These are phyloP conservation scores for Stellera chamaejasme DNA, from an alignment of 345 rosid genomes.

Conservation along the genomic window DNA sequence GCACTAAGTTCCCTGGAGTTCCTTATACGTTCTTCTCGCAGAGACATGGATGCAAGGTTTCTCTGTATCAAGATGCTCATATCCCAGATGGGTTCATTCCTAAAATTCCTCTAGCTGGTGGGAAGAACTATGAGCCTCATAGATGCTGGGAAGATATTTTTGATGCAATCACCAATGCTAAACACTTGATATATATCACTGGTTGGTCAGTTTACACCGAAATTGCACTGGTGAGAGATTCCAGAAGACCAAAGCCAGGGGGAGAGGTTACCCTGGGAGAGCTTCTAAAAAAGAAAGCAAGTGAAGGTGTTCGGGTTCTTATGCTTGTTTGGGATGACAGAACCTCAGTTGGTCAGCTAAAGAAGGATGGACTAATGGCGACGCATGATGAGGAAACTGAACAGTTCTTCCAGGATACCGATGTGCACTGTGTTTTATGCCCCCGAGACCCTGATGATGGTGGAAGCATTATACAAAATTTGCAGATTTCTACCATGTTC, in stretches of 20 bases:
- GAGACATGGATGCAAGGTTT: conserved; percentile 83
- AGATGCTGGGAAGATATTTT: conserved; percentile 97
- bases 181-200: conserved; percentile 83
- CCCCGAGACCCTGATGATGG: conserved; percentile 98
- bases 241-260: conserved; percentile 91
- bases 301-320: conserved; percentile 86
- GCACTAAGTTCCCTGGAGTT: conserved; percentile 80
- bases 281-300: conserved; percentile 82
- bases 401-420: conserved; percentile 49
- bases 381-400: conserved; percentile 97
- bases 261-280: conserved; percentile 80
- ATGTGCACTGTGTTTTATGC: conserved; percentile 83
- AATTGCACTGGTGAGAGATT: conserved; percentile 74
- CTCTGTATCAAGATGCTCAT: conserved; percentile 94
- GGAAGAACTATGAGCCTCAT: conserved; percentile 70
- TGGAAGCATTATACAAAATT: conserved; percentile 84
- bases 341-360: conserved; percentile 83
- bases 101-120: conserved; percentile 83
- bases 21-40: conserved; percentile 86
- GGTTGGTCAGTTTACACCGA: conserved; percentile 99
- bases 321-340: conserved; percentile 99
- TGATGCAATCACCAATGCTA: conserved; percentile 82
- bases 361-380: conserved; percentile 89
- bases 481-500: conserved; percentile 87
- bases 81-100: conserved; percentile 80